Base-by-base conservation (phyloP, 2,329 filamentous ascomycete genomes). In the Curvularia spicifera region DNA sequence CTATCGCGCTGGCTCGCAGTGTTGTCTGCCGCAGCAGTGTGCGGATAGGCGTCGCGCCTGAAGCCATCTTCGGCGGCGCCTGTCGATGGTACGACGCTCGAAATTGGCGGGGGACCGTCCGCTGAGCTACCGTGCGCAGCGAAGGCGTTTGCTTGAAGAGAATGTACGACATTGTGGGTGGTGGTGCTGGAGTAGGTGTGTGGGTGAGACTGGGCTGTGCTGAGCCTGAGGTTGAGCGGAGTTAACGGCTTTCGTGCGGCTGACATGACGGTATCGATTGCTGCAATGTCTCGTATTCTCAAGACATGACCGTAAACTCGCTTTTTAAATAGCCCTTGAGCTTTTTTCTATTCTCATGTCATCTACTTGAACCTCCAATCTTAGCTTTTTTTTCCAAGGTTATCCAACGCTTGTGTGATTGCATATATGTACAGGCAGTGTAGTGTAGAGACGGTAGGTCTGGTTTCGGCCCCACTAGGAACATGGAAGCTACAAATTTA, bases 11-110 rank as follows among this genome's bases (percentile, higher is more conserved):
- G 51, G 70, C 63, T 54, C 66, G 70, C 28, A 69, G 68, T 7
- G 65, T 66, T 44, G 68, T 67, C 61, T 61, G 66, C 58, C 70
- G 72, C 56, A 76, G 64, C 46, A 75, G 63, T 12, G 65, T 63
- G 56, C 69, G 71, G 55, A 73, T 68, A 56, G 68, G 60, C 24
- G 60, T 59, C 39, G 65, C 59, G 52, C 66, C 64, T 8, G 65
- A 50, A 15, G 70, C 56, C 70, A 74, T 73, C 44, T 66, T 69
- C 46, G 63, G 61, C 9, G 56, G 51, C 29, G 56, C 57, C 31
- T 64, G 60, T 37, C 59, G 56, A 50, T 69, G 66, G 56, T 65
- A 66, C 1, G 52, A 49, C 26, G 60, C 55, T 33, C 40, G 28
- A 13, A 53, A 53, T 20, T 51, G 57, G 47, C 60, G 57, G 39